Base-by-base conservation (phyloP, 768 basidiomycete genomes). In the Russula compacta region DNA sequence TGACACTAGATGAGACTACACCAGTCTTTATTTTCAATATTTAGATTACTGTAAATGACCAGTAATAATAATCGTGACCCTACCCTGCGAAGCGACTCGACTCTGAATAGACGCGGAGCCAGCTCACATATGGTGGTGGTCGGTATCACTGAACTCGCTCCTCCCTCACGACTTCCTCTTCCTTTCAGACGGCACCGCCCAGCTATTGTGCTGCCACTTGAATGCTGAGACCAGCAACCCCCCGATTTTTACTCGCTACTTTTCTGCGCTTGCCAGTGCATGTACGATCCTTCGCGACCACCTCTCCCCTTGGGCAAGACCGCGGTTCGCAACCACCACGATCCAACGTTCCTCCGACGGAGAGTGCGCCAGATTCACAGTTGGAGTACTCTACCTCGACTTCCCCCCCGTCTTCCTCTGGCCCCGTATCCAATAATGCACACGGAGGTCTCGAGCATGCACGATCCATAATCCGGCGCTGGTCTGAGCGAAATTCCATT, bases 401-500 rank as follows among this genome's bases (percentile, higher is more conserved):
- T 29, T 35, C 40, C 11, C 19, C 38, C 19, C 39, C 46, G 12
- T 24, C 60, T 19, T 39, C 60, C 10, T 51, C 60, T 15, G 12
- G 17, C 29, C 24, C 51, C 21, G 35, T 9, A n/a, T 47, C 49
- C 36, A 44, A 24, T 2, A 46, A 53, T 38, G 48, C 33, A 24
- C n/a, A 11, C 19, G 36, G 14, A 43, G 10, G 39, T 4, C 19
- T 42, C 21, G 56, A 58, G 15, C 29, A 49, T 7, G 38, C 58
- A n/a, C 61, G 49, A 58, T 63, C 52, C 35, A 43, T 43, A 32
- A 58, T 73, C n/a, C 61, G 66, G 40, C 77, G 80, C 53, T 84
- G 82, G 84, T 72, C 81, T 47, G 65, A 68, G 56, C 59, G 68
- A 42, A 67, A 75, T 5, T 66, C 70, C 17, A 63, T 70, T 21